Evolutionary conservation across 2,329 filamentous ascomycete genomes (phyloP).

Genomic region (Chrysosporium keratinophilum): DNA sequence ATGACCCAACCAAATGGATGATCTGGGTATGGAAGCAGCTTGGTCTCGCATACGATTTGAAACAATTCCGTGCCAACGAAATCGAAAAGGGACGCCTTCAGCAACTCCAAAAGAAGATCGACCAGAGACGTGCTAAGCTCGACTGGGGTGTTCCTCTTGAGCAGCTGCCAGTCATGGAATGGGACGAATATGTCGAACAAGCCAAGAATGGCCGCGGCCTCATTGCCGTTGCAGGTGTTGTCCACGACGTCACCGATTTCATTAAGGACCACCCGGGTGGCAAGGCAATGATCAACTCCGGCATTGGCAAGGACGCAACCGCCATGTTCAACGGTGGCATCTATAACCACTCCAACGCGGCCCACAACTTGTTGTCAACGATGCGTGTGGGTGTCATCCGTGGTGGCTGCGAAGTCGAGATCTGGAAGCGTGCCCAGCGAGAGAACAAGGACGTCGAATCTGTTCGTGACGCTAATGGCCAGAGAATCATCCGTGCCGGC

Average conservation of each 20-base stretch:
- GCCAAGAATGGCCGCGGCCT: constrained; percentile 67
- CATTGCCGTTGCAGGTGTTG: constrained; percentile 68
- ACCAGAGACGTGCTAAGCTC: constrained; percentile 69
- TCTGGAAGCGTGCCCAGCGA: constrained; percentile 78
- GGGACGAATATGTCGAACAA: constrained; percentile 74
- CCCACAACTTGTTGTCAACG: constrained; percentile 77
- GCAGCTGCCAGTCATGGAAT: constrained; percentile 73
- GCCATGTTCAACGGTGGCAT: constrained; percentile 88
- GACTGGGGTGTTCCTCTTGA: constrained; percentile 82
- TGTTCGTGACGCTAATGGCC: constrained; percentile 68
- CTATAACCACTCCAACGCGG: constrained; percentile 81
- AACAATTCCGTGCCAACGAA: constrained; percentile 84
- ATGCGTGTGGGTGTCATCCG: constrained; percentile 82
- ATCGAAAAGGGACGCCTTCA: constrained; percentile 86
- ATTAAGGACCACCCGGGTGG: constrained; percentile 86
- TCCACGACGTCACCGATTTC: constrained; percentile 75
- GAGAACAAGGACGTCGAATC: constrained; percentile 70
- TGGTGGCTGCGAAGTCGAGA: constrained; percentile 79
- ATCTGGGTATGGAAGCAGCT: constrained; percentile 79
- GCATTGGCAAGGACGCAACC: constrained; percentile 77
- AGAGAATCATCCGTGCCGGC: constrained; percentile 76
- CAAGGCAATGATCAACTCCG: constrained; percentile 72
- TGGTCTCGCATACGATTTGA: constrained; percentile 74
- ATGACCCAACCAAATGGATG: constrained; percentile 83
- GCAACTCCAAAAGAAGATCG: constrained; percentile 85